Base-by-base conservation (phyloP, 1,284 basidiomycete species). In the Cystobasidium pallidum region DNA sequence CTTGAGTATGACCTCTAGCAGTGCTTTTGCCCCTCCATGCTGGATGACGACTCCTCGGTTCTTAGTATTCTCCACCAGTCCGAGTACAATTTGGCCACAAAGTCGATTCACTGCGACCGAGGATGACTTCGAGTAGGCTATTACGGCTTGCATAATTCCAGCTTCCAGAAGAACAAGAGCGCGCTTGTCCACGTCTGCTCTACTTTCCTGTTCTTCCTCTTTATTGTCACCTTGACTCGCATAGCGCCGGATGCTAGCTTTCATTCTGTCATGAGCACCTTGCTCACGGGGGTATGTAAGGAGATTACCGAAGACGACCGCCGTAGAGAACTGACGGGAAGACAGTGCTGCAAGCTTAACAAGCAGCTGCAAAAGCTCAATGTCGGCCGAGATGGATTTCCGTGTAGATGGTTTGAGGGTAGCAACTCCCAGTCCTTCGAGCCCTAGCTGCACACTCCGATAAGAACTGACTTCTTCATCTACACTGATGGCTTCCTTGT, bases 371-470 rank as follows among this genome's bases (percentile, higher is more conserved):
- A 75, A 19, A 76, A 75, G 3, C 75, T 64, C 19, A 61, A 83
- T 83, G 55, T 17, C 87, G 85, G 52, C 94, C 81, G 36, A 80
- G 78, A 75, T 89, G 88, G 80, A 91, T 91, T 72, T 10, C 15
- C 54, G 6, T 75, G 91, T 83, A 0, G 80, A 75, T 0, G 90
- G 84, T 74, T 88, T 86, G 39, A 86, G 82, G 73, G 88, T 90
- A 70, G 93, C 86, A 80, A 94, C 91, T 8, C 90, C 90, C 64
- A 96, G 82, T 0, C 89, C 91, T 82, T 96, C 93, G 21, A 94
- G 47, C 2, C 45, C 62, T 26, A 64, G 47, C 24, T 64, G 62
- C 32, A 43, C 19, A 26, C 7, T 43, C 4, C 28, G 15, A 24
- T 39, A 4, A 34, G 15, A 2, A 34, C 4, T 4, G 11, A 10